These are phyloP conservation scores for Pterulicium gracile DNA, from an alignment of 1,284 basidiomycete genomes.

Conservation along the genomic window DNA sequence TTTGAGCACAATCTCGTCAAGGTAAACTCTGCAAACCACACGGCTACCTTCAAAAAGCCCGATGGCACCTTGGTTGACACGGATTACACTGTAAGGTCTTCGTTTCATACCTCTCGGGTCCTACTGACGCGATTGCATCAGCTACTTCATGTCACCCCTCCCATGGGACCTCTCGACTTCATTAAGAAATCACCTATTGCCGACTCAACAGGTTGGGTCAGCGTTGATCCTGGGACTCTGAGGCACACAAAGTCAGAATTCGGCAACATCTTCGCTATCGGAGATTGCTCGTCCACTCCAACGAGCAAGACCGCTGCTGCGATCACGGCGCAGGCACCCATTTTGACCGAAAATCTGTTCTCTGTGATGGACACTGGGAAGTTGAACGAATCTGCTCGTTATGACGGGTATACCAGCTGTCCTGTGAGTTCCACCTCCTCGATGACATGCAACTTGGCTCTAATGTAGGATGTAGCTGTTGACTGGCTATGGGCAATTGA, in stretches of 20 bases:
- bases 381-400: constrained; percentile 45
- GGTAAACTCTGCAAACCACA: constrained; percentile 58
- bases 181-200: constrained; percentile 75
- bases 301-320: constrained; percentile 97
- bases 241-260: constrained; percentile 75
- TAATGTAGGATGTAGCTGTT: constrained; percentile 40
- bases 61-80: constrained; percentile 59
- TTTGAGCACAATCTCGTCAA: constrained; percentile 83
- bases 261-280: constrained; percentile 81
- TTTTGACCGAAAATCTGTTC: constrained; percentile 84
- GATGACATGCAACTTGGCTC: constrained; percentile 11
- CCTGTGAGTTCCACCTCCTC: constrained; percentile 23
- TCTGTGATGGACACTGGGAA: constrained; percentile 65
- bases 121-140: neutral
- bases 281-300: constrained; percentile 85
- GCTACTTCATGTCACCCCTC: constrained; percentile 76
- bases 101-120: neutral
- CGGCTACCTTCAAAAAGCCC: constrained; percentile 75
- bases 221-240: constrained; percentile 73
- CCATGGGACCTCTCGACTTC: constrained; percentile 81
- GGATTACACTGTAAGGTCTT: constrained; percentile 62
- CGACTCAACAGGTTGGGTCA: constrained; percentile 81
- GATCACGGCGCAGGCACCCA: constrained; percentile 86
- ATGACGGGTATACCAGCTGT: constrained; percentile 82
- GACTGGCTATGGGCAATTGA: constrained; percentile 77